Evolutionary conservation across 345 rosid genomes (phyloP).

Genomic region (Turritis glabra): DNA sequence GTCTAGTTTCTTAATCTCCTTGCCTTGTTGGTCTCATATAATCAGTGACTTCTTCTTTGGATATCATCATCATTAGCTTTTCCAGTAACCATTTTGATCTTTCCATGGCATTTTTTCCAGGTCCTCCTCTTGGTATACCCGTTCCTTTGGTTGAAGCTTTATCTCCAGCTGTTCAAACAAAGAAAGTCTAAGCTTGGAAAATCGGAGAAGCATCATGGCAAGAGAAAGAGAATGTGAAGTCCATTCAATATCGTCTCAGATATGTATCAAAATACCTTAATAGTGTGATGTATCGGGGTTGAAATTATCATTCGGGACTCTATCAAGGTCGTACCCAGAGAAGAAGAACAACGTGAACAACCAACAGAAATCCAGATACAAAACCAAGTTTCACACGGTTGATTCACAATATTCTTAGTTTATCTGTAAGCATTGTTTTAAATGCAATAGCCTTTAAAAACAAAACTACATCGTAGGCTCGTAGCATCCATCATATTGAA

Average conservation of each 20-base stretch:
- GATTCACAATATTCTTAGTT: background rate
- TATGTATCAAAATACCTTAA: background rate
- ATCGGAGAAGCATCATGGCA: slow-evolving; percentile 42
- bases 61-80: background rate
- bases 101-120: slow-evolving; percentile 41
- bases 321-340: background rate
- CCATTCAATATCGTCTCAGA: background rate
- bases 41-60: background rate
- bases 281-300: background rate
- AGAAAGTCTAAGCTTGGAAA: slow-evolving; percentile 56
- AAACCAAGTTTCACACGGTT: background rate
- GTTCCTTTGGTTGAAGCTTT: slow-evolving; percentile 74
- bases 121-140: slow-evolving; percentile 66
- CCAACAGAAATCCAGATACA: background rate
- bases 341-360: background rate
- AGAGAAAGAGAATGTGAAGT: slow-evolving; percentile 54
- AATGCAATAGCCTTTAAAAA: too few species aligned
- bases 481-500: too few species aligned
- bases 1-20: background rate
- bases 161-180: slow-evolving; percentile 73
- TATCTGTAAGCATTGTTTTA: too few species aligned
- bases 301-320: background rate
- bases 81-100: background rate
- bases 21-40: background rate
- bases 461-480: background rate